phyloP scores from a whole-genome alignment of 164 flowering plant species.

The Dillenia turbinata region DNA sequence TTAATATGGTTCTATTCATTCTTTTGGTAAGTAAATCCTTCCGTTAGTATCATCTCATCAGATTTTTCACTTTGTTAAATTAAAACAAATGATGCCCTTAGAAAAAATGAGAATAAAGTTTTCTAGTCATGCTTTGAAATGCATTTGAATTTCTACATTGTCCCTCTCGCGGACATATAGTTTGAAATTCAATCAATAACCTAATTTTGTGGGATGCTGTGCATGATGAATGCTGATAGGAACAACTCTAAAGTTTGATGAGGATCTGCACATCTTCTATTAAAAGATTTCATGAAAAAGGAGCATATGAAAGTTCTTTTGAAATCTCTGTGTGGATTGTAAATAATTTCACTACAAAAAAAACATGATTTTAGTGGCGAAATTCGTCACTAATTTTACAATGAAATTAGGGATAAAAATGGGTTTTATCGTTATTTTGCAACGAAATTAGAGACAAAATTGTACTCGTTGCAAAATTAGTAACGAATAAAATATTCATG shows the following conservation, averaged over 20 bases:
- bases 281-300: too few species aligned
- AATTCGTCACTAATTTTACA: too few species aligned
- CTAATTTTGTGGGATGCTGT: slow-evolving; percentile 90
- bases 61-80: background rate
- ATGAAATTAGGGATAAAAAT: too few species aligned
- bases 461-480: too few species aligned
- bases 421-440: too few species aligned
- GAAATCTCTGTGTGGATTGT: too few species aligned
- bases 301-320: too few species aligned
- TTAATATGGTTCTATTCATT: slow-evolving; percentile 67
- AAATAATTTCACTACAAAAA: too few species aligned
- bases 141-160: background rate
- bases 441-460: too few species aligned
- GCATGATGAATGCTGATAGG: slow-evolving; percentile 83
- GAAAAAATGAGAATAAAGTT: background rate
- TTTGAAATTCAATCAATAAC: slow-evolving; percentile 42
- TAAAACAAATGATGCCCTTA: background rate
- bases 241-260: slow-evolving; percentile 44
- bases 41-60: background rate
- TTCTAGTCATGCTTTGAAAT: background rate
- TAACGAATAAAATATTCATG: too few species aligned
- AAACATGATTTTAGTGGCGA: too few species aligned
- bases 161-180: background rate
- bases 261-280: background rate
- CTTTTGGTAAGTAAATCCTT: slow-evolving; percentile 57